Evolutionary conservation across 139 green algal genomes (phyloP).

Genomic region (Picochlorum sp.): DNA sequence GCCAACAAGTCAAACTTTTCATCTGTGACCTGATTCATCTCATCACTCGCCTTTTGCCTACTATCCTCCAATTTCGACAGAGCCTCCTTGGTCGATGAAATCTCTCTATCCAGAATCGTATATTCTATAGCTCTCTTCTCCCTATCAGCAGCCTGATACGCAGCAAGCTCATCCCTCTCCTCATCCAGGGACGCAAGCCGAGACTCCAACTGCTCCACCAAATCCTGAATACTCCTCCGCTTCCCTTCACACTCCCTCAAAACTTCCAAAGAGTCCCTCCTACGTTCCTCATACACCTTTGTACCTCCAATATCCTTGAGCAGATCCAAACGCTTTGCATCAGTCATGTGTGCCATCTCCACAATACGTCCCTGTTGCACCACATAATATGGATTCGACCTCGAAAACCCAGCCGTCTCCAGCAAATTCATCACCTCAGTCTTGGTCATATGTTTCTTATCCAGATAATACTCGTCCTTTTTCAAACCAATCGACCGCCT

Average conservation of each 20-base stretch:
- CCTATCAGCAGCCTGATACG: constrained; percentile 79
- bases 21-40: constrained; percentile 17
- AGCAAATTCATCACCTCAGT: constrained; percentile 90
- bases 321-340: constrained; percentile 86
- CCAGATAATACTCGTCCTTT: constrained; percentile 95
- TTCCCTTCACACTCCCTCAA: constrained; percentile 78
- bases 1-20: constrained; percentile 16
- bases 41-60: constrained; percentile 21
- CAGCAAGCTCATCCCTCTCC: constrained; percentile 78
- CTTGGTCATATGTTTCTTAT: constrained; percentile 91
- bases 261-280: constrained; percentile 74
- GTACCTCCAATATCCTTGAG: constrained; percentile 98
- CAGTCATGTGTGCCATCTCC: constrained; percentile 77
- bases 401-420: constrained; percentile 91
- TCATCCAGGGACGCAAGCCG: constrained; percentile 65
- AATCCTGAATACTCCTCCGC: constrained; percentile 65
- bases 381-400: constrained; percentile 98
- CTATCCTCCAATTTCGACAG: constrained; percentile 51
- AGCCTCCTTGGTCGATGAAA: constrained; percentile 45
- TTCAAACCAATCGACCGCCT: constrained; percentile 80
- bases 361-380: constrained; percentile 97
- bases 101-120: constrained; percentile 80
- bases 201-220: constrained; percentile 61
- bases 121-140: constrained; percentile 79
- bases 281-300: constrained; percentile 84